Percentiles rank a stretch among this genome's conserved stretches.
Evolutionary conservation across 495 filamentous ascomycete species (phyloP).

Genomic region (Neurospora sublineolata): DNA sequence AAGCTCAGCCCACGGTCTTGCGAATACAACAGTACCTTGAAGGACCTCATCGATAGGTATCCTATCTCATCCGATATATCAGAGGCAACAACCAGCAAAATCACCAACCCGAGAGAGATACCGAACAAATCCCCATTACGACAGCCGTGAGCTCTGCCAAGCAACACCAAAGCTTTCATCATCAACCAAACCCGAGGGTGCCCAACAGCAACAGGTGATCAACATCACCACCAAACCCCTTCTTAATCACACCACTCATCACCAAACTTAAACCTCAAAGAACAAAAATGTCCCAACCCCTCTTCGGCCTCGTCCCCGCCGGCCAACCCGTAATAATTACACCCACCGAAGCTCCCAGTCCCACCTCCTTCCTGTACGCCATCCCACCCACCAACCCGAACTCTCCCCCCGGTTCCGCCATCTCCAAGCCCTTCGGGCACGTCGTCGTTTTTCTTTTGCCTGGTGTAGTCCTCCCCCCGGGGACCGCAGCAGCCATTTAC

Average conservation of each 20-base stretch:
- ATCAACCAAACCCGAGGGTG: neutral
- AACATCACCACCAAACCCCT: neutral
- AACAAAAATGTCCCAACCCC: constrained; percentile 19
- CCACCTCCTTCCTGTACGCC: constrained; percentile 33
- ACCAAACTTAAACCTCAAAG: too few species aligned
- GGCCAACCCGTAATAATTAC: constrained; percentile 33
- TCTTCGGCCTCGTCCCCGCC: constrained; percentile 41
- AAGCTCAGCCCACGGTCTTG: neutral
- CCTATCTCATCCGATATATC: neutral
- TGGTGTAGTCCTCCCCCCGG: constrained; percentile 56
- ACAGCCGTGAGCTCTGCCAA: neutral
- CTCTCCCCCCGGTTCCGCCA: neutral
- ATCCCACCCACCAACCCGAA: constrained; percentile 21
- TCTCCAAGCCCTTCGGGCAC: constrained; percentile 49
- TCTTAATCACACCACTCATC: neutral
- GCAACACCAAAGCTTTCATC: neutral
- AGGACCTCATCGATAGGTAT: neutral
- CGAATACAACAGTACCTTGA: neutral
- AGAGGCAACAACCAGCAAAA: neutral
- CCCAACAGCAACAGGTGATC: neutral
- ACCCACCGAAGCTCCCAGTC: constrained; percentile 29
- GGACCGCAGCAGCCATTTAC: constrained; percentile 82
- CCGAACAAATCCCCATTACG: neutral
- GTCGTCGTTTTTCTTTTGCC: constrained; percentile 86
- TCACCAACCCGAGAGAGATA: neutral